These are phyloP conservation scores for barley (Hordeum vulgare) DNA, from an alignment of 176 grass and related monocot species.

Conservation along the genomic window DNA sequence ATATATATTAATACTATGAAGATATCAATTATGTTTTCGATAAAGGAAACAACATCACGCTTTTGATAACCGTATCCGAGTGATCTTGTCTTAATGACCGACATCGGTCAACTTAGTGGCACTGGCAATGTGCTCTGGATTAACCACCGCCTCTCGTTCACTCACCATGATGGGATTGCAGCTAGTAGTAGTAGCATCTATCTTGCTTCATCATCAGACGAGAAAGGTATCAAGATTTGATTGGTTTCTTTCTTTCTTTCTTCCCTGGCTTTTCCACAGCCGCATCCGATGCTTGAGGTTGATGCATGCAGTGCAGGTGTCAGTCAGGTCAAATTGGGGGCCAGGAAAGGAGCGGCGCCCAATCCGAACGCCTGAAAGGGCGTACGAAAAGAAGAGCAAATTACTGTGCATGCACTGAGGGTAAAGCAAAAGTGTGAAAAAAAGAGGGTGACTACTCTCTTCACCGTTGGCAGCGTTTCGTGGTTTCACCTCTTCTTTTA, in stretches of 20 bases:
- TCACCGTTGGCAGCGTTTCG: constrained; percentile 18
- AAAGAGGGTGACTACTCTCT: constrained; percentile 11
- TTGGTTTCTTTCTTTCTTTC: constrained; percentile 29
- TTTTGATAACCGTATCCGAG: neutral
- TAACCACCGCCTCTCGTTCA: neutral
- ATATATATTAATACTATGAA: no score
- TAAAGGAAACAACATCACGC: no score
- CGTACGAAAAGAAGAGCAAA: constrained; percentile 44
- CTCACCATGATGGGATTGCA: constrained; percentile 10
- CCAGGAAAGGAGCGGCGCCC: constrained; percentile 35
- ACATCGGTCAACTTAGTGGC: neutral
- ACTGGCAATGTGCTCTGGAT: neutral
- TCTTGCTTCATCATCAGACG: neutral
- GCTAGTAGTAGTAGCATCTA: neutral
- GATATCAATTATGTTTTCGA: no score
- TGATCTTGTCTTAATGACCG: neutral
- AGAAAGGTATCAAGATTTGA: constrained; percentile 28
- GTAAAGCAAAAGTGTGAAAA: constrained; percentile 42
- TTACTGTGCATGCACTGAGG: constrained; percentile 19
- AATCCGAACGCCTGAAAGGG: constrained; percentile 40
- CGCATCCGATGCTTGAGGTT: constrained; percentile 39
- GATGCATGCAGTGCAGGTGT: neutral
- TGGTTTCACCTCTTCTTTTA: constrained; percentile 10
- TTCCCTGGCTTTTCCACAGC: constrained; percentile 29
- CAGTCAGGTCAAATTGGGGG: constrained; percentile 33